Evolutionary conservation across 371 early-diverging fungal species (phyloP).

Genomic region (Circinella umbellata): DNA sequence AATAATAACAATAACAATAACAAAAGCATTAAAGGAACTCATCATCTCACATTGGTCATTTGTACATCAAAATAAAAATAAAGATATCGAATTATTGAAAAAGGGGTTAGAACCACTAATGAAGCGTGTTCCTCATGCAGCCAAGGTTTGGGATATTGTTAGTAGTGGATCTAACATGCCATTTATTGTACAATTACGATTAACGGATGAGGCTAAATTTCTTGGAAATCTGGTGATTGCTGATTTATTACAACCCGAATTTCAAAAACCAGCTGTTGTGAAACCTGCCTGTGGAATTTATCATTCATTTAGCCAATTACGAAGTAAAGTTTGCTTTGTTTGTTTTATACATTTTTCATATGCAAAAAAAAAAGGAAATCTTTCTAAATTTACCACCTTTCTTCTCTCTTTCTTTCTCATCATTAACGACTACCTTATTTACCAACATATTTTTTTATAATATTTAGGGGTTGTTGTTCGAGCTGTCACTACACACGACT

Average conservation of each 20-base stretch:
- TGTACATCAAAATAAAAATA: not conserved
- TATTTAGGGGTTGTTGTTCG: not conserved
- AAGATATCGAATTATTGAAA: conserved; percentile 11
- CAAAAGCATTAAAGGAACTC: no score
- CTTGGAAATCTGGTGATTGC: conserved; percentile 18
- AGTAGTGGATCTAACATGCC: conserved; percentile 1
- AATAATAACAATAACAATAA: no score
- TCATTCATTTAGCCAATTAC: conserved; percentile 20
- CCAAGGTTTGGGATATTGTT: conserved; percentile 17
- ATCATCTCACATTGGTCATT: no score
- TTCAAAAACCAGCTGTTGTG: not conserved
- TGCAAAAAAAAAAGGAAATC: not conserved
- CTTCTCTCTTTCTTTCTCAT: not conserved
- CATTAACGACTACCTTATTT: not conserved
- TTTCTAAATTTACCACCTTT: not conserved
- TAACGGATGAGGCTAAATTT: conserved; percentile 21
- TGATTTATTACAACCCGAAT: conserved; percentile 17
- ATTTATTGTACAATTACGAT: conserved; percentile 15
- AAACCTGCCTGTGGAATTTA: conserved; percentile 6
- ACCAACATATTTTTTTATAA: not conserved
- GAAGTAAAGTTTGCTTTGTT: conserved; percentile 7
- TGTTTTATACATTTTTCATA: no score
- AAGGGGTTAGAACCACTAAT: conserved; percentile 12
- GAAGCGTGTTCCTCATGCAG: conserved; percentile 7
- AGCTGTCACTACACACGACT: not conserved